Conservation (phyloP, 805 yeast species). For the Pichia nakasei region DNA sequence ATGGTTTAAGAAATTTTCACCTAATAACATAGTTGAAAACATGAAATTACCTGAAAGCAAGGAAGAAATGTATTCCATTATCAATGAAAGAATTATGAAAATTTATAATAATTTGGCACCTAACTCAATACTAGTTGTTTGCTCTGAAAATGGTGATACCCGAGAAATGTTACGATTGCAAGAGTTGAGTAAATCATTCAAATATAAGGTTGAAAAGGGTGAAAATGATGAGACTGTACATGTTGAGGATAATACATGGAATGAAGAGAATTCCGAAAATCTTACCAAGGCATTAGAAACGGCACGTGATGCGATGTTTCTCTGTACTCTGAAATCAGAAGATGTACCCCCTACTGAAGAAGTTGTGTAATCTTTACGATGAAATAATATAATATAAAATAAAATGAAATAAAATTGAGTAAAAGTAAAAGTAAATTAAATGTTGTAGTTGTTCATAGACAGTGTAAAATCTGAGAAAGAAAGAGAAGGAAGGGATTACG, state of each 20-base stretch:
- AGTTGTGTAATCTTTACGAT: background rate
- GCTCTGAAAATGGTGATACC: conserved; percentile 58
- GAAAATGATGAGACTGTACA: conserved; percentile 29
- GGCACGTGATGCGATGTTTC: conserved; percentile 56
- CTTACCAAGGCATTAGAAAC: conserved; percentile 37
- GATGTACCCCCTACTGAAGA: background rate
- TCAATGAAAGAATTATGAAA: conserved; percentile 37
- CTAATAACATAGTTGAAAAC: conserved; percentile 11
- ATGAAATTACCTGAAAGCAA: conserved; percentile 8
- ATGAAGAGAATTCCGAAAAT: conserved; percentile 35
- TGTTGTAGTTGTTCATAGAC: no score
- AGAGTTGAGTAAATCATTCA: conserved; percentile 33
- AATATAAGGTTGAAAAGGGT: conserved; percentile 29
- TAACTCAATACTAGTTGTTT: conserved; percentile 50
- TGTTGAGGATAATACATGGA: conserved; percentile 33
- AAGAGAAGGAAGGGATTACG: no score
- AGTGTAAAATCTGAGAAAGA: no score
- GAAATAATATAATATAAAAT: background rate
- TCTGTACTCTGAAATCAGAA: conserved; percentile 32
- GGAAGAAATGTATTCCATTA: conserved; percentile 18
- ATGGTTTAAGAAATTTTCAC: conserved; percentile 26
- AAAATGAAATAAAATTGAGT: background rate
- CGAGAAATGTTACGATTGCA: conserved; percentile 40
- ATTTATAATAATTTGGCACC: conserved; percentile 48
- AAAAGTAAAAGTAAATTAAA: no score